A percentile compares a stretch with the other conserved stretches of the same genome.
Evolutionary conservation across 768 basidiomycete species (phyloP).

Genomic region (Tephrocybe sp.): DNA sequence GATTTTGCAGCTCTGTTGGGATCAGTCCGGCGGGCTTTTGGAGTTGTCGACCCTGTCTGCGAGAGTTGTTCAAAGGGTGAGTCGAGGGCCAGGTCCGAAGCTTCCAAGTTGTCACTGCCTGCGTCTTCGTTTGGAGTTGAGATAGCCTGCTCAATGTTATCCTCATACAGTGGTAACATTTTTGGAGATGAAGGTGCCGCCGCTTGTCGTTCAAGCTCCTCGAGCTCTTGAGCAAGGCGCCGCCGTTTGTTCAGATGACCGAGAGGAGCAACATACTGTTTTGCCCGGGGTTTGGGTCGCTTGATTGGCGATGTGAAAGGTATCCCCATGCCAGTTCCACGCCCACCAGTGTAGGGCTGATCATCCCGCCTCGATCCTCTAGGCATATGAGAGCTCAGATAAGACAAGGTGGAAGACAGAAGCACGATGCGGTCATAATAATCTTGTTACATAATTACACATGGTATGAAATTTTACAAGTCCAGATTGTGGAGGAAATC

Average conservation of each 20-base stretch:
- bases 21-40: not conserved
- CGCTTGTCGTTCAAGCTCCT: not conserved
- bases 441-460: no score
- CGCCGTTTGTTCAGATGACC: slow-evolving; percentile 1
- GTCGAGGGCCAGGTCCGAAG: not conserved
- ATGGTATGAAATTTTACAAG: no score
- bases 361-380: not conserved
- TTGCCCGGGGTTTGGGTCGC: slow-evolving; percentile 10
- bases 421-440: no score
- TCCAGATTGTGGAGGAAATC: no score
- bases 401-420: no score
- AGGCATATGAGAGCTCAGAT: not conserved
- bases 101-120: not conserved
- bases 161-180: not conserved
- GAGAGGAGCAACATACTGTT: not conserved
- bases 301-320: slow-evolving; percentile 20
- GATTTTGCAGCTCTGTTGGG: not conserved
- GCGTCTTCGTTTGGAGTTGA: not conserved
- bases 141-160: not conserved
- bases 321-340: slow-evolving; percentile 16
- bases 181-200: not conserved
- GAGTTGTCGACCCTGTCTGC: not conserved
- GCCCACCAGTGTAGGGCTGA: slow-evolving; percentile 1
- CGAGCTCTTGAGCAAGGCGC: not conserved
- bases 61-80: not conserved